Conservation (phyloP, 805 yeast genomes). For the Priceomyces fermenticarens region DNA sequence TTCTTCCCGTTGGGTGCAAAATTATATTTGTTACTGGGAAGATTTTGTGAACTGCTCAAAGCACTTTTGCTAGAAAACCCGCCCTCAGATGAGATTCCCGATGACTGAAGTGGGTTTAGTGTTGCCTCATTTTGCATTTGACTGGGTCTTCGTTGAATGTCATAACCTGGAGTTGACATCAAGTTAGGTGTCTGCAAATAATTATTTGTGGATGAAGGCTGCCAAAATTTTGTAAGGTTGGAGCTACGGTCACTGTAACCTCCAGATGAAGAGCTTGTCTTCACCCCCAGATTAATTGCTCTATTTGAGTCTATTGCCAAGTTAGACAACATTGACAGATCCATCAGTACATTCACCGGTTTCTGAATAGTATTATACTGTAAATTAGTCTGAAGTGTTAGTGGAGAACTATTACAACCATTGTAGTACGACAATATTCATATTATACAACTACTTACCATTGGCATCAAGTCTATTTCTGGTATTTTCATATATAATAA, state of each 20-base stretch:
- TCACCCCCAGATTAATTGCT: constrained; percentile 2
- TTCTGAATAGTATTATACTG: constrained; percentile 5
- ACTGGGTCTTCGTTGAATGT: neutral
- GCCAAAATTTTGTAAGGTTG: constrained; percentile 13
- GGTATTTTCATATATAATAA: neutral
- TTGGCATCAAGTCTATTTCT: neutral
- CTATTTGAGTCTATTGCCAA: constrained; percentile 1
- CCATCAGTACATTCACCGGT: constrained; percentile 6
- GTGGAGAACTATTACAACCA: neutral
- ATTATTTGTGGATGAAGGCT: constrained; percentile 4
- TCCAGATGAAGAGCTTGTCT: constrained; percentile 1
- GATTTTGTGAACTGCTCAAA: too few species aligned
- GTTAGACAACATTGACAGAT: constrained; percentile 2
- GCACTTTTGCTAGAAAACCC: too few species aligned
- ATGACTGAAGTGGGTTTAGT: neutral
- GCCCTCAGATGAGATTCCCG: neutral
- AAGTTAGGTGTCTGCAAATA: constrained; percentile 5
- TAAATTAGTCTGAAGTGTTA: constrained; percentile 1
- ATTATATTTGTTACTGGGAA: neutral
- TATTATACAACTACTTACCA: neutral
- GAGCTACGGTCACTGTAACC: neutral
- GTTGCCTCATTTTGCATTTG: neutral
- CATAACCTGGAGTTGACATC: constrained; percentile 1
- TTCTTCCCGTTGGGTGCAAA: constrained; percentile 2
- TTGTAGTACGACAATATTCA: neutral